Base-by-base conservation (phyloP, 306 rosid species). In the Inga laurina region DNA sequence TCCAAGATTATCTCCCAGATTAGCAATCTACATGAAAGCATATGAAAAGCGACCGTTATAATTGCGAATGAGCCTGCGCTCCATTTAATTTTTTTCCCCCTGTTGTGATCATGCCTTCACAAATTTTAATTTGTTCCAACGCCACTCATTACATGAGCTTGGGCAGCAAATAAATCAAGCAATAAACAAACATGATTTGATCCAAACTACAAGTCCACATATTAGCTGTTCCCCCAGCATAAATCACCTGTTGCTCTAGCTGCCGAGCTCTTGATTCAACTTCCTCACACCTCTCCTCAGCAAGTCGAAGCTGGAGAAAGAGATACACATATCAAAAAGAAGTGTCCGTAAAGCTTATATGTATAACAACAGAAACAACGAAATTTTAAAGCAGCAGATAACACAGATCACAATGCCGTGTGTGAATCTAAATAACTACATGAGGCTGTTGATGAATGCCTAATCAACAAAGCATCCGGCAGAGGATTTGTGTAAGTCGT, bases 261-360 rank as follows among this genome's bases (percentile, higher is more conserved):
- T 94, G 99, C 80, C 93, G 90, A 81, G 91, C 91, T 86, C 93
- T 92, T 77, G 91, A 89, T 82, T 96, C 99, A 81, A 97, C 90
- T 89, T 96, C 99, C 75, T 96, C 97, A 48, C 75, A 87, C 88
- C 85, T 94, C 75, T 96, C 97, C 87, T 96, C 99, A 81, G 97
- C 94, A 87, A 91, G 89, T 84, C 98, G 97, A 85, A 96, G 95
- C 99, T 96, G 97, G 19, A 48, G 54, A 48, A 19, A 48, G 86
- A 89, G 86, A 92, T 78, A 86, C 88, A 91, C 81, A 57, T 84
- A 68, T 80, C 21, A 86, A 54, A 85, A 88, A 72, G 74, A 76
- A 72, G 79, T 82, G 43, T 80, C 86, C 71, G 57, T 79, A 76
- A 56, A 82, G 57, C 56, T 39, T 45, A 57, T 24, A 44, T 72